Conservation (phyloP, 2,329 filamentous ascomycete species). For the Aspergillus thermomutatus region DNA sequence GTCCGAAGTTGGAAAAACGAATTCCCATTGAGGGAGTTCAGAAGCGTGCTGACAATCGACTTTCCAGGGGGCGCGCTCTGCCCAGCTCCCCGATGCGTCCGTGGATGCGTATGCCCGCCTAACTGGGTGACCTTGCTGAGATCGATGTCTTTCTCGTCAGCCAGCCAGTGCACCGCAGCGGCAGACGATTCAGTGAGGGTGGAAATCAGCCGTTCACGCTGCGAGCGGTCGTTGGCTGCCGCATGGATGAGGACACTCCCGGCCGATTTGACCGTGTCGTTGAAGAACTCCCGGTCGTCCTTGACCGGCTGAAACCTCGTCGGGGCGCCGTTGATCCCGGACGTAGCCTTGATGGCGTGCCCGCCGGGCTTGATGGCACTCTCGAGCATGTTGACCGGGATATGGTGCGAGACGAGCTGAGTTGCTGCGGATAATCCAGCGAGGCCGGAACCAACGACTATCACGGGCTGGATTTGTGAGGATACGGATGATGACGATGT, state of each 20-base stretch:
- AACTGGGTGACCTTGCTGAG: conserved; percentile 56
- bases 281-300: conserved; percentile 46
- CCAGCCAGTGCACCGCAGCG: conserved; percentile 55
- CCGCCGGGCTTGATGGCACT: conserved; percentile 59
- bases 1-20: conserved; percentile 53
- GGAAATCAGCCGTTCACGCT: conserved; percentile 45
- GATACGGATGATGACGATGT: too few relatives aligned
- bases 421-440: conserved; percentile 61
- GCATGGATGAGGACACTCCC: conserved; percentile 36
- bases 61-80: conserved; percentile 56
- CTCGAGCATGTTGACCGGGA: conserved; percentile 58
- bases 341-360: conserved; percentile 65
- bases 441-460: conserved; percentile 62
- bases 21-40: conserved; percentile 51
- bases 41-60: conserved; percentile 54
- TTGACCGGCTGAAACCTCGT: conserved; percentile 53
- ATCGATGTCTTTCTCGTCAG: conserved; percentile 56
- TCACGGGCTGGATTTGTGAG: too few relatives aligned
- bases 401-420: conserved; percentile 51
- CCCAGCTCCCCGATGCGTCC: conserved; percentile 58
- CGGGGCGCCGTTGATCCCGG: conserved; percentile 62
- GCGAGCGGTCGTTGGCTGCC: conserved; percentile 28
- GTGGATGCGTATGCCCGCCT: conserved; percentile 55
- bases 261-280: conserved; percentile 57
- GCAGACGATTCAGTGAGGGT: conserved; percentile 50